Conservation (phyloP, 805 yeast genomes). For the Ogataea populi-albae region DNA sequence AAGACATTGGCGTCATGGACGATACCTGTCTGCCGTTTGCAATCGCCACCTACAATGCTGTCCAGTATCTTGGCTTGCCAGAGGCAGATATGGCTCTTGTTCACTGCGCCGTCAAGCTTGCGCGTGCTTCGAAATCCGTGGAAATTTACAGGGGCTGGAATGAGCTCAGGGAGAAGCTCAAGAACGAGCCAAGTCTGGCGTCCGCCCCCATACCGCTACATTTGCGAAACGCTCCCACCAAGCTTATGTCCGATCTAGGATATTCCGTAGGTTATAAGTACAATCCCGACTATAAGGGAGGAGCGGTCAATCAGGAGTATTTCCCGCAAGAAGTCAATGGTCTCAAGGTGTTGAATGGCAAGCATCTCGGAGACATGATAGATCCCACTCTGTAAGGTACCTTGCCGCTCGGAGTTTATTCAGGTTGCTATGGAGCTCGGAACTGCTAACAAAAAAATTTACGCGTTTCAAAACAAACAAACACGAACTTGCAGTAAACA, state of each 20-base stretch:
- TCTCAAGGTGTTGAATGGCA: constrained; percentile 49
- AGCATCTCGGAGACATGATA: constrained; percentile 50
- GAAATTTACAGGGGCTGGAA: constrained; percentile 81
- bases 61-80: constrained; percentile 89
- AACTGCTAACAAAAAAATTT: no score
- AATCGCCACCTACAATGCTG: constrained; percentile 78
- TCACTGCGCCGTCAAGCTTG: constrained; percentile 89
- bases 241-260: constrained; percentile 83
- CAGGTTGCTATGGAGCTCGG: no score
- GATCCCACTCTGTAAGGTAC: constrained; percentile 51
- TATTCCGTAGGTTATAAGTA: constrained; percentile 85
- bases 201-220: constrained; percentile 74
- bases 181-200: constrained; percentile 54
- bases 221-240: constrained; percentile 92
- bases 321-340: constrained; percentile 61
- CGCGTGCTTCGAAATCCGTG: constrained; percentile 82
- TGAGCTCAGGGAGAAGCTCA: constrained; percentile 55
- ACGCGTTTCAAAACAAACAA: no score
- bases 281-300: constrained; percentile 75
- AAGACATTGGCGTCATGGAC: constrained; percentile 87
- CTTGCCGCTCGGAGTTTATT: no score
- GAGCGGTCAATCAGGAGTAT: constrained; percentile 70
- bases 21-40: constrained; percentile 84
- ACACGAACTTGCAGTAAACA: no score
- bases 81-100: constrained; percentile 88